These are phyloP conservation scores for Emmonsiellopsis sp. DNA, from an alignment of 2,329 filamentous ascomycete species.

Conservation along the genomic window DNA sequence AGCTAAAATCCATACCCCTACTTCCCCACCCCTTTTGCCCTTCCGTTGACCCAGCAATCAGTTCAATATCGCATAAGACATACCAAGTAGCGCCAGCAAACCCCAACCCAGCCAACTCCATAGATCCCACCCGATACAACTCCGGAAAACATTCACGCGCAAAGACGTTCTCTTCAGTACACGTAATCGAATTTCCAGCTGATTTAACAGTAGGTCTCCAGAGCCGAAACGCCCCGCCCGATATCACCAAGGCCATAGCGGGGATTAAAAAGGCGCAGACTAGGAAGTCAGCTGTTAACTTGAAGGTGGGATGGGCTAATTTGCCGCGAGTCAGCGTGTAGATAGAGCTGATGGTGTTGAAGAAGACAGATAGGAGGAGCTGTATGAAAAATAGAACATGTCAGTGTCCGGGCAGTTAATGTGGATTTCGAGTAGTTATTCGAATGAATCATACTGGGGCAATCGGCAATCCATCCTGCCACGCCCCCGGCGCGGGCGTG, in stretches of 20 bases:
- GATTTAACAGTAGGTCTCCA: slow-evolving; percentile 16
- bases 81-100: slow-evolving; percentile 21
- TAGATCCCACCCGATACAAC: slow-evolving; percentile 20
- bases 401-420: no score
- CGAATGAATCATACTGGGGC: slow-evolving; percentile 15
- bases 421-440: no score
- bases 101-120: slow-evolving; percentile 22
- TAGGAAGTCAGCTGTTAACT: slow-evolving; percentile 10
- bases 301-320: slow-evolving; percentile 5
- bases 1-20: not conserved
- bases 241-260: slow-evolving; percentile 19
- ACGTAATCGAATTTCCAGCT: slow-evolving; percentile 10
- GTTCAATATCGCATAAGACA: not conserved
- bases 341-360: slow-evolving; percentile 14
- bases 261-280: slow-evolving; percentile 14
- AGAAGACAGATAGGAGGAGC: slow-evolving; percentile 14
- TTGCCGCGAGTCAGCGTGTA: slow-evolving; percentile 7
- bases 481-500: slow-evolving; percentile 18
- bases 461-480: slow-evolving; percentile 24
- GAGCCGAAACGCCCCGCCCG: slow-evolving; percentile 21
- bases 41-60: not conserved
- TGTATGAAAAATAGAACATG: not conserved
- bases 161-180: slow-evolving; percentile 19
- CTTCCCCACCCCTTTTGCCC: not conserved
- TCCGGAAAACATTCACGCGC: slow-evolving; percentile 21